Percentiles rank a stretch among this genome's conserved stretches.
phyloP scores from a whole-genome alignment of 495 filamentous ascomycete species.

The Talaromyces trachyspermus region DNA sequence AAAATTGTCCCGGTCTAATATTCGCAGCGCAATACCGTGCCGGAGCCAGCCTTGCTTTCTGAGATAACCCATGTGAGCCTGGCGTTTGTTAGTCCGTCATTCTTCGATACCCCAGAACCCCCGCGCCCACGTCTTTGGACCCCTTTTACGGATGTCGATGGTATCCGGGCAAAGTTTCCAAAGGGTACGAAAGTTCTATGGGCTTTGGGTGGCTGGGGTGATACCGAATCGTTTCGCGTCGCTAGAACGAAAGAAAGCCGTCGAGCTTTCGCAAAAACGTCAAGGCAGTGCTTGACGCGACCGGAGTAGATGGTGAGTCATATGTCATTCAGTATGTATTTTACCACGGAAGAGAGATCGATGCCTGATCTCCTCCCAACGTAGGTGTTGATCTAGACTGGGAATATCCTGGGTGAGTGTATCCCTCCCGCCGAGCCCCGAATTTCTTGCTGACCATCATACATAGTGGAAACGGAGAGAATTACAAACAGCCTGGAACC shows the following conservation, averaged over 20 bases:
- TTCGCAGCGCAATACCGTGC: constrained; percentile 46
- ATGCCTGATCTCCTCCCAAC: constrained; percentile 1
- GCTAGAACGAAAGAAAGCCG: constrained; percentile 46
- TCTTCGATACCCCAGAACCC: constrained; percentile 48
- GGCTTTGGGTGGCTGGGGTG: constrained; percentile 70
- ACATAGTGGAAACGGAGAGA: constrained; percentile 61
- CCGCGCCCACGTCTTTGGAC: constrained; percentile 37
- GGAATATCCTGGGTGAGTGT: constrained; percentile 61
- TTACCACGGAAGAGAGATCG: constrained; percentile 1
- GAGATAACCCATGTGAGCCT: constrained; percentile 59
- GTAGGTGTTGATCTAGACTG: constrained; percentile 62
- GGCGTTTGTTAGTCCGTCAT: constrained; percentile 54
- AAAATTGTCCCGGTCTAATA: no score
- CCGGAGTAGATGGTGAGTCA: constrained; percentile 53
- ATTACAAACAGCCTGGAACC: constrained; percentile 61
- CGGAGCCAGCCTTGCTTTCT: constrained; percentile 34
- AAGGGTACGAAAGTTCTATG: constrained; percentile 57
- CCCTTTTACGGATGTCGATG: constrained; percentile 50
- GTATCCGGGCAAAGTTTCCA: constrained; percentile 49
- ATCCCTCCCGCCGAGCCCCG: background rate
- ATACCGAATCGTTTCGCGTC: constrained; percentile 55
- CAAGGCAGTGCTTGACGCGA: constrained; percentile 49
- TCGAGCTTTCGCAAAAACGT: constrained; percentile 55
- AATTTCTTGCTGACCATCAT: background rate
- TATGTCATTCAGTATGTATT: constrained; percentile 9